Evolutionary conservation across 169 alveolate species (phyloP).

Genomic region (Plasmodium chabaudi): DNA sequence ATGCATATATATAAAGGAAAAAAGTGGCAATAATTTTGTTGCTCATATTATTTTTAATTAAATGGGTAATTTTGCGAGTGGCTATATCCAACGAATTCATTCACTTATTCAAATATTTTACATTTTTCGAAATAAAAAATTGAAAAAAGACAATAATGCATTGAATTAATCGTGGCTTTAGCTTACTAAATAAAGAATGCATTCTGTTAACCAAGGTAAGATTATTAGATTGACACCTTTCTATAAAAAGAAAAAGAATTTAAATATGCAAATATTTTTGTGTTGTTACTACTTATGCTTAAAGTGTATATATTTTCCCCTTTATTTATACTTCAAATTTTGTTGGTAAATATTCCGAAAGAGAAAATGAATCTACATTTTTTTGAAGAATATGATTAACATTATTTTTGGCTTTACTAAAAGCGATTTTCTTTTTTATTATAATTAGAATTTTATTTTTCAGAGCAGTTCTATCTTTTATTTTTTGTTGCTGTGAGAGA

Average conservation of each 20-base stretch:
- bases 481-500: conserved; percentile 31
- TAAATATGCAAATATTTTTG: not conserved
- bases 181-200: conserved; percentile 43
- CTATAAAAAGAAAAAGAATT: conserved; percentile 10
- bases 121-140: no score
- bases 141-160: no score
- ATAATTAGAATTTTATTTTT: conserved; percentile 61
- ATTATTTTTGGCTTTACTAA: conserved; percentile 52
- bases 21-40: not conserved
- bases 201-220: conserved; percentile 45
- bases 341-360: conserved; percentile 21
- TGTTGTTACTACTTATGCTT: not conserved
- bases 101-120: no score
- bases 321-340: conserved; percentile 36
- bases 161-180: not conserved
- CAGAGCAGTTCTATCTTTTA: conserved; percentile 38
- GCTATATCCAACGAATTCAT: no score
- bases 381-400: conserved; percentile 57
- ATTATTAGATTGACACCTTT: conserved; percentile 21
- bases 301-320: not conserved
- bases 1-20: conserved; percentile 14
- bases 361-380: conserved; percentile 43
- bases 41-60: no score
- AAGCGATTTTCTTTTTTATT: conserved; percentile 61
- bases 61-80: no score